phyloP scores from a whole-genome alignment of 805 yeast genomes.

The Saccharomycopsis malanga region DNA sequence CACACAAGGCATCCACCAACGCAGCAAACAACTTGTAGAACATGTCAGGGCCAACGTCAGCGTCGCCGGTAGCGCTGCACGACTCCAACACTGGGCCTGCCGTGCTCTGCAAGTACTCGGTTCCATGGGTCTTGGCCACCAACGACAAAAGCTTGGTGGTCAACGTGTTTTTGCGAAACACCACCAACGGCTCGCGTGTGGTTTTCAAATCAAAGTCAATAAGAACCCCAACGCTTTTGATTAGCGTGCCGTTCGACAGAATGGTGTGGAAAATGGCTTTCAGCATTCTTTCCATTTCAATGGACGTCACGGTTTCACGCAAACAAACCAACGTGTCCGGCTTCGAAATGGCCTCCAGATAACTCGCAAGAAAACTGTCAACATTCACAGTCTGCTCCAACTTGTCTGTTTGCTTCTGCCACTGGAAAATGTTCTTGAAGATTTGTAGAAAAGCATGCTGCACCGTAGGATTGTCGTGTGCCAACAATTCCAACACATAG shows the following conservation, averaged over 20 bases:
- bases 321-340: conserved; percentile 40
- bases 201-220: conserved; percentile 12
- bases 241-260: conserved; percentile 3
- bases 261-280: conserved; percentile 5
- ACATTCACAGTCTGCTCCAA: not conserved
- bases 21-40: conserved; percentile 51
- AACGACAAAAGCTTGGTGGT: conserved; percentile 71
- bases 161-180: conserved; percentile 59
- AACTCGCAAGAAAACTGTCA: conserved; percentile 6
- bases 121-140: conserved; percentile 62
- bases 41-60: conserved; percentile 32
- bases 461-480: conserved; percentile 10
- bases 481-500: conserved; percentile 13
- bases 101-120: conserved; percentile 45
- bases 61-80: conserved; percentile 30
- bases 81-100: conserved; percentile 49
- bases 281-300: conserved; percentile 13
- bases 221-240: not conserved
- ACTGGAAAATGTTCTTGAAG: conserved; percentile 9
- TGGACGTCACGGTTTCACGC: conserved; percentile 1
- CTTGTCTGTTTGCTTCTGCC: not conserved
- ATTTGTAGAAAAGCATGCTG: conserved; percentile 17
- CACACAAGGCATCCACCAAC: conserved; percentile 52
- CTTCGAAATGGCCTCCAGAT: not conserved
- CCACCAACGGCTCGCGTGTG: conserved; percentile 38